Evolutionary conservation across 805 yeast species (phyloP), one percentile per base, ranked within the genome.

Genomic region (Tetrapisispora arboricola): DNA sequence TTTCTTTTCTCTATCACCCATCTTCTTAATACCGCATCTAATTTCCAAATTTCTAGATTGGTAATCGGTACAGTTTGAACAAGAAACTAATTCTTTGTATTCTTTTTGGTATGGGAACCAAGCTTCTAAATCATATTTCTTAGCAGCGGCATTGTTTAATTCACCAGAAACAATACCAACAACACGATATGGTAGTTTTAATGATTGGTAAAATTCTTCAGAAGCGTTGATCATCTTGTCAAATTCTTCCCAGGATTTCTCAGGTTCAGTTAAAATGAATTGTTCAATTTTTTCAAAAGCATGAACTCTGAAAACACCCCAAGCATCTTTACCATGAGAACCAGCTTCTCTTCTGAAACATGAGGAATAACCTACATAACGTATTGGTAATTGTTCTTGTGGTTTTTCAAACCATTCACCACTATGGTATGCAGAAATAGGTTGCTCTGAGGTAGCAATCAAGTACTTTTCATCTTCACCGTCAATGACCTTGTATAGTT

Each of bases 261-360:
- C 97, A 43, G 98, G 98, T 72, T 92, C 98, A 48, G 97, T 82
- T 55, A 92, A 64, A 54, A 83, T 80, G 61, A 92, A 92, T 70
- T 92, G 98, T 71, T 92, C 98, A 58, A 92, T 86, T 71, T 92
- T 92, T 71, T 92, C 98, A 60, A 92, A 92, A 47, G 94, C 94
- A 63, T 92, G 98, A 44, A 92, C 97, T 70, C 98, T 83, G 80
- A 92, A 92, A 51, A 92, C 87, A 69, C 98, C 98, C 98, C 98
- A 92, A 38, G 98, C 98, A 60, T 92, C 98, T 66, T 90, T 90
- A 65, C 98, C 98, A 59, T 90, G 97, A 50, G 96, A 81, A 53
- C 98, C 98, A 44, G 98, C 98, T 72, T 92, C 98, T 71, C 98
- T 84, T 69, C 98, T 81, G 80, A 92, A 92, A 78, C 98, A 92